A percentile compares a stretch with the other conserved stretches of the same genome.
Conservation (phyloP, 805 yeast genomes). For the Starmerella geochares region DNA sequence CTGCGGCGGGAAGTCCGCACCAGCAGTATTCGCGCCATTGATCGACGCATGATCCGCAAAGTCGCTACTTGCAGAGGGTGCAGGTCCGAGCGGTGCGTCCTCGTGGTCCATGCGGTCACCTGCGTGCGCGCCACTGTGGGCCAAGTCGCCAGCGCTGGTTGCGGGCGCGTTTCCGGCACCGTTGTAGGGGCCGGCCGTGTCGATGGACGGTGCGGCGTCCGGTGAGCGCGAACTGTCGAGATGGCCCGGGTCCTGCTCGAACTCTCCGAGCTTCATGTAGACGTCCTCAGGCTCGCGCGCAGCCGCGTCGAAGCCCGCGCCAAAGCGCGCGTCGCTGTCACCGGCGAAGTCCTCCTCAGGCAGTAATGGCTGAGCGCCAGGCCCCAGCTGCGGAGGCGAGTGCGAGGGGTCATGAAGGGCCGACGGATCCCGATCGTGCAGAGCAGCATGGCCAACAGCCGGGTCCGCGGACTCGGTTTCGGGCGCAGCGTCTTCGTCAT, state of each 20-base stretch:
- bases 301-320: neutral
- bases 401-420: neutral
- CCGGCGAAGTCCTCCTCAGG: neutral
- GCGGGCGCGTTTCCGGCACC: neutral
- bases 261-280: neutral
- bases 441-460: neutral
- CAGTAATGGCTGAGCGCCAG: neutral
- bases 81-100: neutral
- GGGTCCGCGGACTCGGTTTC: neutral
- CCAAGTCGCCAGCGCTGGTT: neutral
- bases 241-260: neutral
- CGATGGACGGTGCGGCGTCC: too few relatives aligned
- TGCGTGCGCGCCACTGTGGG: neutral
- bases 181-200: too few relatives aligned
- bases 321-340: neutral
- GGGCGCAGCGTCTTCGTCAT: neutral
- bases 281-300: neutral
- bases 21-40: too few relatives aligned
- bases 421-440: neutral
- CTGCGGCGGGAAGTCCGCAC: too few relatives aligned
- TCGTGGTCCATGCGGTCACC: conserved; percentile 3
- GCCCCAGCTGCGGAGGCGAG: neutral
- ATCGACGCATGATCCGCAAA: too few relatives aligned
- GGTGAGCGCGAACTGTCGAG: neutral
- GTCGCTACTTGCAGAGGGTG: too few relatives aligned